A percentile compares a stretch with the other conserved stretches of the same genome.
Evolutionary conservation across 257 asterid genomes (phyloP).

Genomic region (Solanum pennellii): DNA sequence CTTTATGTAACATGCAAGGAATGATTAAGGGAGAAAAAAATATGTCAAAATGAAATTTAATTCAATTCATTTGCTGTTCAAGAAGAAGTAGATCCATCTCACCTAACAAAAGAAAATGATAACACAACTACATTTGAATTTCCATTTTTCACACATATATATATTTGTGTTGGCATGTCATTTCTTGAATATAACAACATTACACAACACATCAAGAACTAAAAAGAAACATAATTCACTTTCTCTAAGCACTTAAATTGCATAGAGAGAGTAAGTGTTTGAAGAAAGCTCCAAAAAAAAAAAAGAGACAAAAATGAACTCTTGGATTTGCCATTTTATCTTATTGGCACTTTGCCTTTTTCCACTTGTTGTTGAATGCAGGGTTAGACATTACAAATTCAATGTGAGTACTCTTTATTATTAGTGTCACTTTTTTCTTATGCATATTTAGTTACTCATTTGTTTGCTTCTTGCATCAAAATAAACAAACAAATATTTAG

Average conservation of each 20-base stretch:
- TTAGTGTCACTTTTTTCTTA: not conserved
- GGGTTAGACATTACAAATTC: constrained; percentile 69
- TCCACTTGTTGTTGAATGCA: constrained; percentile 25
- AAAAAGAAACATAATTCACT: not conserved
- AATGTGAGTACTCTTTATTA: constrained; percentile 41
- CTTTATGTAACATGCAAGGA: constrained; percentile 26
- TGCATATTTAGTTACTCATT: not conserved
- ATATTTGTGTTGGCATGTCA: constrained; percentile 33
- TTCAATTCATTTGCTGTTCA: constrained; percentile 10
- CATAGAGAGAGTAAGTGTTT: not conserved
- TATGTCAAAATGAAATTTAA: not conserved
- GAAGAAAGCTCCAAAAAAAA: not conserved
- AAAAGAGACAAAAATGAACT: constrained; percentile 18
- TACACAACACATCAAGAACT: constrained; percentile 10
- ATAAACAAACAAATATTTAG: too few relatives aligned
- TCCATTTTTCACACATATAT: not conserved
- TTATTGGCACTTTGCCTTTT: constrained; percentile 22
- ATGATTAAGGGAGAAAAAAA: constrained; percentile 1
- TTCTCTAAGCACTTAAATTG: constrained; percentile 1
- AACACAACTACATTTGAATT: constrained; percentile 14
- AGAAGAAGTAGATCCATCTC: constrained; percentile 9
- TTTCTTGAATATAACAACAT: constrained; percentile 14
- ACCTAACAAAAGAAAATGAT: constrained; percentile 79
- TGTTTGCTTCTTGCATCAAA: too few relatives aligned
- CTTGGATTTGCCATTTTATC: constrained; percentile 15